Evolutionary conservation across 169 alveolate species (phyloP).

Genomic region (Plasmodium gaboni): DNA sequence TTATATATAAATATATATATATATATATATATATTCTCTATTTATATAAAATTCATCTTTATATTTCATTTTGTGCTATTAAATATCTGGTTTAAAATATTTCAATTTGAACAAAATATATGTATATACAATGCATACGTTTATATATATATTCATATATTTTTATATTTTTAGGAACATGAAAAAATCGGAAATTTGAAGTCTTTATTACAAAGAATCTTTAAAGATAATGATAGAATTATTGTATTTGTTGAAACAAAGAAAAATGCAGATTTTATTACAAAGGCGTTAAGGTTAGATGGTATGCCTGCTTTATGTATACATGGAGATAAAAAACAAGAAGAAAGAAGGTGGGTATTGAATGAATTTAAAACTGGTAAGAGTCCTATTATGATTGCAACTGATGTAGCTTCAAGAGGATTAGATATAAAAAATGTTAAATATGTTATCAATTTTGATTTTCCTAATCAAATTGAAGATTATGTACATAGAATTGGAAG

Average conservation of each 20-base stretch:
- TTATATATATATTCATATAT: conserved; percentile 8
- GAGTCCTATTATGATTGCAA: conserved; percentile 97
- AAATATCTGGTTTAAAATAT: too few species aligned
- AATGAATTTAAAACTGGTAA: conserved; percentile 96
- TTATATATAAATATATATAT: conserved; percentile 3
- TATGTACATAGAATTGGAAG: conserved; percentile 99
- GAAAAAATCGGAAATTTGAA: conserved; percentile 56
- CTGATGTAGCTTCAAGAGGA: conserved; percentile 99
- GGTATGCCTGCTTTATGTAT: conserved; percentile 96
- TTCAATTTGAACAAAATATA: too few species aligned
- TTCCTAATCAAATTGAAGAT: conserved; percentile 98
- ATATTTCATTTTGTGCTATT: too few species aligned
- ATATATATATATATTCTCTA: background rate
- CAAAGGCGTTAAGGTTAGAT: conserved; percentile 91
- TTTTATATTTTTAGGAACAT: conserved; percentile 46
- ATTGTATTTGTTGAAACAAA: conserved; percentile 80
- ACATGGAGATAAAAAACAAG: conserved; percentile 98
- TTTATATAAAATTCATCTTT: too few species aligned
- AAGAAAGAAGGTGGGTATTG: conserved; percentile 94
- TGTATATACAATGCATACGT: background rate
- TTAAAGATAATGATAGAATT: conserved; percentile 63
- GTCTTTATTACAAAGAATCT: conserved; percentile 56
- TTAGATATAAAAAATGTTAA: conserved; percentile 97
- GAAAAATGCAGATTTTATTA: conserved; percentile 89
- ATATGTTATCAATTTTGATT: conserved; percentile 98